Evolutionary conservation across 2,329 filamentous ascomycete genomes (phyloP).

Genomic region (Pseudohalonectria lignicola): DNA sequence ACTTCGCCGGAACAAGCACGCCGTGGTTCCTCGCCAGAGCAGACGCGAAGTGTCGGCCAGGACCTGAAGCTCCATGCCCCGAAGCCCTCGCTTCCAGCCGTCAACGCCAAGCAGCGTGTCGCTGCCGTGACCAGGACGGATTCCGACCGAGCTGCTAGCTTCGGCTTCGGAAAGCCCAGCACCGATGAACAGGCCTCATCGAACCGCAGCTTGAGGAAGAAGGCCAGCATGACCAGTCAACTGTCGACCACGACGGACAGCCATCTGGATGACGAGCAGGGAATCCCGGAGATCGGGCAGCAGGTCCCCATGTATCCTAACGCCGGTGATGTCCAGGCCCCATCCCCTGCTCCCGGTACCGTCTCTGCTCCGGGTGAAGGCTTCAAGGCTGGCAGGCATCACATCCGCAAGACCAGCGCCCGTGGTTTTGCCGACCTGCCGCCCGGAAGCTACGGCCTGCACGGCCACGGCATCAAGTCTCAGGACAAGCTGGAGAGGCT

Average conservation of each 20-base stretch:
- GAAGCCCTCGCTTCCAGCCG: slow-evolving; percentile 71
- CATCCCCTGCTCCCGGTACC: slow-evolving; percentile 58
- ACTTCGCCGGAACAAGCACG: too few relatives aligned
- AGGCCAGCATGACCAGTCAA: slow-evolving; percentile 44
- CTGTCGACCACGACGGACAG: slow-evolving; percentile 34
- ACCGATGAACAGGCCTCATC: slow-evolving; percentile 35
- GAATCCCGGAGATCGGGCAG: slow-evolving; percentile 84
- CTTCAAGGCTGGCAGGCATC: slow-evolving; percentile 35
- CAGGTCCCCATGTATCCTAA: slow-evolving; percentile 90
- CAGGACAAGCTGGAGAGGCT: slow-evolving; percentile 67
- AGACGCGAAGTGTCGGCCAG: slow-evolving; percentile 67
- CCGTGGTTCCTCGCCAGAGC: slow-evolving; percentile 50
- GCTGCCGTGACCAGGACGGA: slow-evolving; percentile 81
- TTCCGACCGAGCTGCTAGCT: slow-evolving; percentile 76
- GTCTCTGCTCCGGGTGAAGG: slow-evolving; percentile 21
- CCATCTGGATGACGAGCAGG: slow-evolving; percentile 62
- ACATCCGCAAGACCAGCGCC: slow-evolving; percentile 62
- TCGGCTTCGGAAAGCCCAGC: slow-evolving; percentile 63
- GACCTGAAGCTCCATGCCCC: slow-evolving; percentile 84
- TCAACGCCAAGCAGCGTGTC: slow-evolving; percentile 75
- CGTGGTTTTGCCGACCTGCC: slow-evolving; percentile 57
- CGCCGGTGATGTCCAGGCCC: slow-evolving; percentile 91
- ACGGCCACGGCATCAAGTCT: slow-evolving; percentile 69
- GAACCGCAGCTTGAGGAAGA: slow-evolving; percentile 47
- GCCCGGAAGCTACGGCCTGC: slow-evolving; percentile 85